Evolutionary conservation across 2,329 filamentous ascomycete species (phyloP), one percentile per base, ranked within the genome.

Genomic region (Ambrosiella beaveri): DNA sequence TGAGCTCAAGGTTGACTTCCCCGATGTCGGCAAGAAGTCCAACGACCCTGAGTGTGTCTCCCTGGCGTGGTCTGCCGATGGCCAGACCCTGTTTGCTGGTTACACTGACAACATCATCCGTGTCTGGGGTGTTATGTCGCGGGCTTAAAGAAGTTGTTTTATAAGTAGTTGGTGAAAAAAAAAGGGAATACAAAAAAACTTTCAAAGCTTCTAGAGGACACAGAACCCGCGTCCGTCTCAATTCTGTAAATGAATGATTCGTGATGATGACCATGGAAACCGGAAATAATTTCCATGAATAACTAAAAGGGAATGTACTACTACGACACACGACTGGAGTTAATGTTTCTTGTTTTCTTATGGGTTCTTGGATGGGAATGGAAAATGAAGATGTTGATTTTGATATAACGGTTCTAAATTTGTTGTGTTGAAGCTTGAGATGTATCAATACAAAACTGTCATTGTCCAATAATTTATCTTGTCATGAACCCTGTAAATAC

Each of bases 41-140:
- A 84, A 90, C 73, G 91, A 96, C 77, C 93, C 93, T 68, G 91
- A 97, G 85, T 97, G 91, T 75, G 85, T 98, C 70, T 88, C 82
- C 73, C 81, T 98, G 77, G 91, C 91, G 73, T 98, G 93, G 93
- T 88, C 83, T 73, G 91, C 90, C 71, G 93, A 98, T 71, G 93
- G 93, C 73, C 91, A 97, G 84, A 97, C 93, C 71, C 81, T 98
- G 74, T 98, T 98, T 76, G 90, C 93, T 73, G 93, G 93, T 76
- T 98, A 98, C 84, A 98, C 93, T 69, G 93, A 98, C 80, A 97
- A 96, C 84, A 86, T 94, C 79, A 95, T 95, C 79, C 87, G 90
- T 70, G 89, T 88, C 68, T 95, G 89, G 89, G 89, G 89, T 77
- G 89, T 95, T 71, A 95, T 95, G 88, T 93, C 88, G 74, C 82